Conservation (phyloP, 139 green algal species). For the Chlorella ohadii region DNA sequence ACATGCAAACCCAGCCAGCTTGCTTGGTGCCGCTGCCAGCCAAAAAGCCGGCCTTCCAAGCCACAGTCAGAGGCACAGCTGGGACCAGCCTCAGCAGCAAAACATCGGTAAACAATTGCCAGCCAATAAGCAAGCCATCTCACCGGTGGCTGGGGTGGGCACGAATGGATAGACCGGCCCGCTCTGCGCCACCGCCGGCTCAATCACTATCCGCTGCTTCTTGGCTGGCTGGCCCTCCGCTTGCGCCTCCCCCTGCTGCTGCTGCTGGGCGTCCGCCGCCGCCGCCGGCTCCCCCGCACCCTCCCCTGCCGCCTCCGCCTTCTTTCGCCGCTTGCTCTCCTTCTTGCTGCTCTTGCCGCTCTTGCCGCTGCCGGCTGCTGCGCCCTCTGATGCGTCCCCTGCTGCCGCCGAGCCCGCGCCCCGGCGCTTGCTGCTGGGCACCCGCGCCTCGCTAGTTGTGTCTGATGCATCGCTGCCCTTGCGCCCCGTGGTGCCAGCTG, state of each 20-base stretch:
- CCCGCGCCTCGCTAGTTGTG: conserved; percentile 42
- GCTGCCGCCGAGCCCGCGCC: neutral
- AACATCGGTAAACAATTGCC: neutral
- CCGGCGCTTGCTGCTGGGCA: conserved; percentile 33
- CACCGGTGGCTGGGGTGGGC: conserved; percentile 43
- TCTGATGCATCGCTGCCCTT: conserved; percentile 31
- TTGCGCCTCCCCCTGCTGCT: conserved; percentile 15
- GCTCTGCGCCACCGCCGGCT: neutral
- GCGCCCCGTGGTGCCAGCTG: neutral
- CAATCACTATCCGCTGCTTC: conserved; percentile 54
- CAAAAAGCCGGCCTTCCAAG: no score
- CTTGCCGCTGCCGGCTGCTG: conserved; percentile 1
- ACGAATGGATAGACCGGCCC: neutral
- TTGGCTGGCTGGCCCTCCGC: conserved; percentile 15
- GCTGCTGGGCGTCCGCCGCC: neutral
- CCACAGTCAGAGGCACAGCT: neutral
- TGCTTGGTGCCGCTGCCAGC: no score
- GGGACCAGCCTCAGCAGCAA: neutral
- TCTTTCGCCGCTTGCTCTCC: conserved; percentile 4
- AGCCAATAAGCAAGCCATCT: neutral
- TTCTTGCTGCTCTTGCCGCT: neutral
- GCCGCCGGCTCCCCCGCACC: neutral
- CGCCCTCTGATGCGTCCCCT: neutral
- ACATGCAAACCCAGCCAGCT: no score
- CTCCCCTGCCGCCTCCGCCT: neutral